Percentiles rank a stretch among this genome's conserved stretches.
These are phyloP conservation scores for Collybia nuda DNA, from an alignment of 768 basidiomycete species.

Conservation along the genomic window DNA sequence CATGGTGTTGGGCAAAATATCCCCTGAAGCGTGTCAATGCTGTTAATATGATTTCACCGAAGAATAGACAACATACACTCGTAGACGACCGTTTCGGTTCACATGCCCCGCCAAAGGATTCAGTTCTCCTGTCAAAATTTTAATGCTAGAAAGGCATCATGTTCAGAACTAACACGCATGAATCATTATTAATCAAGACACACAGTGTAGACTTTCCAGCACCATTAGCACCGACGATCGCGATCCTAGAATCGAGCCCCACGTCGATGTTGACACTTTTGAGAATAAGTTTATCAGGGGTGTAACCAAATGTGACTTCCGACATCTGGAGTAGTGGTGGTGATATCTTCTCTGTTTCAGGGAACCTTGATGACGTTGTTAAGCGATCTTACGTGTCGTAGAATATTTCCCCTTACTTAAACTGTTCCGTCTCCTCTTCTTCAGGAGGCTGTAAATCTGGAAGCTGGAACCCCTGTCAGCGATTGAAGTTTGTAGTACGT, in stretches of 20 bases:
- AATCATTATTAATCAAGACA: constrained; percentile 18
- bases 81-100: constrained; percentile 86
- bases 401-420: constrained; percentile 54
- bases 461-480: constrained; percentile 44
- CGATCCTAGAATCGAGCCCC: constrained; percentile 91
- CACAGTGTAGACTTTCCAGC: constrained; percentile 96
- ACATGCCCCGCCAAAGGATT: constrained; percentile 76
- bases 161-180: background rate
- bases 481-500: background rate
- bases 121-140: constrained; percentile 84
- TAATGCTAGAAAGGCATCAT: constrained; percentile 60
- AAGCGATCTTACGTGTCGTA: background rate
- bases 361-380: constrained; percentile 56
- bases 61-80: constrained; percentile 59
- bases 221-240: constrained; percentile 93
- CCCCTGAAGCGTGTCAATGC: constrained; percentile 48
- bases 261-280: constrained; percentile 86
- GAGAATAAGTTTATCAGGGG: constrained; percentile 71
- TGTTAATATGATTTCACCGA: constrained; percentile 3
- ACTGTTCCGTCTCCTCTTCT: constrained; percentile 87
- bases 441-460: constrained; percentile 94
- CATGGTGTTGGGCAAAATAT: constrained; percentile 95
- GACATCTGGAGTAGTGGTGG: constrained; percentile 93
- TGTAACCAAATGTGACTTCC: constrained; percentile 89
- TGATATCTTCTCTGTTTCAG: constrained; percentile 96